A percentile compares a stretch with the other conserved stretches of the same genome.
These are phyloP conservation scores for Apodospora peruviana DNA, from an alignment of 495 filamentous ascomycete genomes.

Conservation along the genomic window DNA sequence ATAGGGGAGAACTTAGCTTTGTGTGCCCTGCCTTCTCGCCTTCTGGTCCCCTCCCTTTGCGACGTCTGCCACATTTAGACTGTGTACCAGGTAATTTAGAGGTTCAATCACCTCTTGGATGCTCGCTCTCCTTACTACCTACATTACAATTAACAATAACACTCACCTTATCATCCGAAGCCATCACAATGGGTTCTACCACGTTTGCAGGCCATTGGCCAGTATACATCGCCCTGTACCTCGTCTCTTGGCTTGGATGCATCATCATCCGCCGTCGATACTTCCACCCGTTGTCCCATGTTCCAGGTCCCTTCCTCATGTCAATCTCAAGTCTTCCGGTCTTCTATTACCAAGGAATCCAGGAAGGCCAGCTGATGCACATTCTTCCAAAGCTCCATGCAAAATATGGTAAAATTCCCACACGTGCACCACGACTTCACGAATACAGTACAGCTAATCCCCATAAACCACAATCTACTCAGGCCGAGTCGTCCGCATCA, in stretches of 20 bases:
- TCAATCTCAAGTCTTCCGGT: constrained; percentile 8
- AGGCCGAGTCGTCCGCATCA: constrained; percentile 32
- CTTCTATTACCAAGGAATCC: constrained; percentile 11
- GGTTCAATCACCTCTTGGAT: no score
- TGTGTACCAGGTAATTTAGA: no score
- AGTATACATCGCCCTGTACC: not conserved
- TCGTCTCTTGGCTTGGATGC: not conserved
- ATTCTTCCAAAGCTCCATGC: constrained; percentile 6
- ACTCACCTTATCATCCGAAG: no score
- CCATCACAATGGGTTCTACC: not conserved
- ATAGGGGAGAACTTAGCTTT: no score
- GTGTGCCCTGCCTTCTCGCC: no score
- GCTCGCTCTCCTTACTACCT: no score
- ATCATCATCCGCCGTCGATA: constrained; percentile 19
- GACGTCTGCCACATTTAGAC: no score
- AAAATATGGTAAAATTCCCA: constrained; percentile 5
- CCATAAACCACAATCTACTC: not conserved
- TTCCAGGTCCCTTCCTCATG: constrained; percentile 18
- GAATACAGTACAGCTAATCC: not conserved
- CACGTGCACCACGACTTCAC: not conserved
- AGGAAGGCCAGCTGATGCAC: constrained; percentile 13
- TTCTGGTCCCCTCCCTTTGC: no score
- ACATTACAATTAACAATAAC: no score
- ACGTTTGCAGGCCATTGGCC: not conserved
- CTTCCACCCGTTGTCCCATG: constrained; percentile 22